Percentiles rank a stretch among this genome's conserved stretches.
Evolutionary conservation across 2,329 filamentous ascomycete species (phyloP).

Genomic region (Cytospora piceicola): DNA sequence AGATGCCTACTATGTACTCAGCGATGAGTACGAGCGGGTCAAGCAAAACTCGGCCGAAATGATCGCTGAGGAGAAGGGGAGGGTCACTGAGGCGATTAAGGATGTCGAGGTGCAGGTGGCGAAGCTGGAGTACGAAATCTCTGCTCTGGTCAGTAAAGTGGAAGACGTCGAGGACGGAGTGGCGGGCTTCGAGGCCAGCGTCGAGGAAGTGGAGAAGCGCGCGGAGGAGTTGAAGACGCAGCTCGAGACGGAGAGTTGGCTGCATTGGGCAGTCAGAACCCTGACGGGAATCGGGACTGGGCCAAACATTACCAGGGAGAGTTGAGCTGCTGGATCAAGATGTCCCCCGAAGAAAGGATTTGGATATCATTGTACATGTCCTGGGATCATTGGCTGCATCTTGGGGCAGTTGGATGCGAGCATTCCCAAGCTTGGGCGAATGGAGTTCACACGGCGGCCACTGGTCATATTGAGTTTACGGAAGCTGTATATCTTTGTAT

Average conservation of each 20-base stretch:
- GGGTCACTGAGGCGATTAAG: slow-evolving; percentile 71
- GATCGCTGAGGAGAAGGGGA: slow-evolving; percentile 68
- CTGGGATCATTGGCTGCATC: neutral
- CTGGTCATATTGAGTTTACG: neutral
- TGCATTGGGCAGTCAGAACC: slow-evolving; percentile 66
- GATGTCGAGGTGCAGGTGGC: slow-evolving; percentile 81
- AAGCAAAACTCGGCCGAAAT: slow-evolving; percentile 70
- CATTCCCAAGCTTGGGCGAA: slow-evolving; percentile 24
- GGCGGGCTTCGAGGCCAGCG: slow-evolving; percentile 76
- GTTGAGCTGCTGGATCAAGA: neutral
- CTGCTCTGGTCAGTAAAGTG: slow-evolving; percentile 76
- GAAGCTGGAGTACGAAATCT: slow-evolving; percentile 90
- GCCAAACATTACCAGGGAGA: slow-evolving; percentile 54
- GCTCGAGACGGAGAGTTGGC: slow-evolving; percentile 66
- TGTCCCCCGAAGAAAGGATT: neutral
- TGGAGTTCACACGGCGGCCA: slow-evolving; percentile 24
- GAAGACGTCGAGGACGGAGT: slow-evolving; percentile 87
- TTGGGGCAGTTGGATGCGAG: neutral
- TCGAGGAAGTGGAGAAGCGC: slow-evolving; percentile 69
- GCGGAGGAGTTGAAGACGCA: slow-evolving; percentile 65
- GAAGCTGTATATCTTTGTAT: neutral
- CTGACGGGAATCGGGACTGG: slow-evolving; percentile 64
- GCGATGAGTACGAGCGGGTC: slow-evolving; percentile 71
- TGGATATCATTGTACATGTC: neutral
- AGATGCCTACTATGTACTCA: slow-evolving; percentile 68